Base-by-base conservation (phyloP, 768 basidiomycete genomes). In the Leccinum arenicola region DNA sequence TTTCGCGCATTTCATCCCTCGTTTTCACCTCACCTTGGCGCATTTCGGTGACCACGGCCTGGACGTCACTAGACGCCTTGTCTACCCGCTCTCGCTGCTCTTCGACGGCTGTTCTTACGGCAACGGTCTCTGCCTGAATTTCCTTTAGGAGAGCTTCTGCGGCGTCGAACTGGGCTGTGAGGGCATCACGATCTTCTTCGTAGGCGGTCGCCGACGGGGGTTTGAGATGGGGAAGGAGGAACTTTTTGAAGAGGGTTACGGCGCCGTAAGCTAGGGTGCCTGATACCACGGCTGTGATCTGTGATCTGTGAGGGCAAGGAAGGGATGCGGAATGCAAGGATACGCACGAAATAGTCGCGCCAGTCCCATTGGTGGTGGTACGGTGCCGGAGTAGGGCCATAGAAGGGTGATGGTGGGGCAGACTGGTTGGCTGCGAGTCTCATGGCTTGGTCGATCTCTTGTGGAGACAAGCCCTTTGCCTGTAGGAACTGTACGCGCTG, bases 401-500 rank as follows among this genome's bases (percentile, higher is more conserved):
- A 89, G 1, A 72, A 66, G 56, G 73, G 59, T 67, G 33, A 45
- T 40, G 31, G 60, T 63, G 21, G 68, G 40, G 14, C 54, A 58
- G 57, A 59, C 45, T 71, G 68, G 40, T 55, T 71, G 17, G 84
- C 72, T 0, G 86, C 82, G 69, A 87, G 87, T 59, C 82, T 82
- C 69, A 98, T 72, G 1, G 93, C 95, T 31, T 85, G 78, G 71
- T 97, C 92, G 61, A 98, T 95, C 75, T 99, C 96, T 15, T 78
- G 73, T 6, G 81, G 79, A 0, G 86, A 87, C 35, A 99, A 78
- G 2, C 97, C 97, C 73, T 98, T 98, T 6, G 93, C 88, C 67
- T 97, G 89, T n/a, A 99, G 83, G 77, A 98, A 99, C 62, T 92
- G 88, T 50, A 98, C 82, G 54, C 91, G 85, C 71, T 96, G 92